Conservation (phyloP, 2,329 filamentous ascomycete genomes). For the Raffaelea deltoideospora region DNA sequence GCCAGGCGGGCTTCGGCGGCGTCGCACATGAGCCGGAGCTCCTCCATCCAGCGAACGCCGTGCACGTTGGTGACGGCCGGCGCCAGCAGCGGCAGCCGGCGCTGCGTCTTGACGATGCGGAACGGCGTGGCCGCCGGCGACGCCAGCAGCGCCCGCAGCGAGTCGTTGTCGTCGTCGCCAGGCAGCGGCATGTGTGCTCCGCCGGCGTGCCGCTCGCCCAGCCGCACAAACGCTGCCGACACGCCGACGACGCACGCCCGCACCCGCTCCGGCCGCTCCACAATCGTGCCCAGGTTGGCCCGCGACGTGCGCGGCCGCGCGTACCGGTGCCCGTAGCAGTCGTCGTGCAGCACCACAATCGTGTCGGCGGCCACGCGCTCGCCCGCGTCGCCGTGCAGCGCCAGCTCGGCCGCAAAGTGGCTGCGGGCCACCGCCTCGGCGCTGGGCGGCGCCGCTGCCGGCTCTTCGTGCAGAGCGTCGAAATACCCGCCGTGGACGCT, state of each 20-base stretch:
- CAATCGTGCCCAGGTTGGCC: slow-evolving; percentile 59
- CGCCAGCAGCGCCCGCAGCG: too few relatives aligned
- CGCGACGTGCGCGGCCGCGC: slow-evolving; percentile 68
- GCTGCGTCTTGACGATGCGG: slow-evolving; percentile 65
- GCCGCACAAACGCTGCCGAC: slow-evolving; percentile 75
- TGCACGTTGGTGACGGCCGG: slow-evolving; percentile 80
- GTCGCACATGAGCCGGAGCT: slow-evolving; percentile 73
- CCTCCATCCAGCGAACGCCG: slow-evolving; percentile 84
- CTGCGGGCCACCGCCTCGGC: slow-evolving; percentile 45
- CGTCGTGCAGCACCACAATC: slow-evolving; percentile 77
- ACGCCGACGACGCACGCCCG: slow-evolving; percentile 72
- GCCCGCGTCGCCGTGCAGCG: slow-evolving; percentile 28
- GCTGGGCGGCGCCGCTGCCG: slow-evolving; percentile 19
- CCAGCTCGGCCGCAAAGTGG: slow-evolving; percentile 56
- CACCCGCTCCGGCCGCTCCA: slow-evolving; percentile 85
- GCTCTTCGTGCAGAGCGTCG: slow-evolving; percentile 5
- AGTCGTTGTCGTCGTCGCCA: slow-evolving; percentile 34
- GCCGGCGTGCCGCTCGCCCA: slow-evolving; percentile 65
- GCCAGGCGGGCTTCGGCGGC: slow-evolving; percentile 65
- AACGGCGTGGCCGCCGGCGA: slow-evolving; percentile 57
- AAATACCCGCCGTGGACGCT: slow-evolving; percentile 4
- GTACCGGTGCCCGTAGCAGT: slow-evolving; percentile 87
- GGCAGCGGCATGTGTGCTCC: slow-evolving; percentile 55
- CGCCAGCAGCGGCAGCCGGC: slow-evolving; percentile 56
- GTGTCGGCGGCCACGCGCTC: slow-evolving; percentile 35